phyloP scores from a whole-genome alignment of 345 rosid genomes.

The Gossypium mustelinum region DNA sequence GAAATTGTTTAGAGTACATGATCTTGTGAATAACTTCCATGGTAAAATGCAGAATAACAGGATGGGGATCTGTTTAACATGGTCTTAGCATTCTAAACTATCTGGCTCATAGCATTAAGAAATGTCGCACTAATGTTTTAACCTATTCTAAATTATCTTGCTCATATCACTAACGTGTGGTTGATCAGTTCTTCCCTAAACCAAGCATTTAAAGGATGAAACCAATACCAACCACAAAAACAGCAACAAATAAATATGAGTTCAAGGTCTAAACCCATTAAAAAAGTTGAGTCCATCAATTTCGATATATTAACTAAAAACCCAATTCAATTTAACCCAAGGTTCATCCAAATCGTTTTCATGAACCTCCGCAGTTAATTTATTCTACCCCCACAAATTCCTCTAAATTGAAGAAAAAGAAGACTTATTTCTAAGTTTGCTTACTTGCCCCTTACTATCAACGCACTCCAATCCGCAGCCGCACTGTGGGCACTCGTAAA shows the following conservation, averaged over 20 bases:
- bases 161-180: background rate
- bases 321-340: constrained; percentile 1
- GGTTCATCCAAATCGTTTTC: background rate
- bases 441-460: constrained; percentile 26
- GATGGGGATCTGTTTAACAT: background rate
- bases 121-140: background rate
- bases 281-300: background rate
- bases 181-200: background rate
- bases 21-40: background rate
- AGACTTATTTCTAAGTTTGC: constrained; percentile 35
- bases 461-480: constrained; percentile 83
- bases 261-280: background rate
- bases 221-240: background rate
- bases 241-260: background rate
- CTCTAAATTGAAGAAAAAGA: constrained; percentile 53
- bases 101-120: background rate
- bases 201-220: background rate
- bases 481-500: constrained; percentile 81
- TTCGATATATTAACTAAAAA: background rate
- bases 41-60: background rate
- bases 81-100: background rate
- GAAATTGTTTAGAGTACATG: too few relatives aligned
- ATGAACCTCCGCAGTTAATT: background rate
- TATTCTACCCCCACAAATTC: background rate
- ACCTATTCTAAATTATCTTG: too few relatives aligned